Conservation (phyloP, 2,329 filamentous ascomycete species). For the Aspergillus piperis region DNA sequence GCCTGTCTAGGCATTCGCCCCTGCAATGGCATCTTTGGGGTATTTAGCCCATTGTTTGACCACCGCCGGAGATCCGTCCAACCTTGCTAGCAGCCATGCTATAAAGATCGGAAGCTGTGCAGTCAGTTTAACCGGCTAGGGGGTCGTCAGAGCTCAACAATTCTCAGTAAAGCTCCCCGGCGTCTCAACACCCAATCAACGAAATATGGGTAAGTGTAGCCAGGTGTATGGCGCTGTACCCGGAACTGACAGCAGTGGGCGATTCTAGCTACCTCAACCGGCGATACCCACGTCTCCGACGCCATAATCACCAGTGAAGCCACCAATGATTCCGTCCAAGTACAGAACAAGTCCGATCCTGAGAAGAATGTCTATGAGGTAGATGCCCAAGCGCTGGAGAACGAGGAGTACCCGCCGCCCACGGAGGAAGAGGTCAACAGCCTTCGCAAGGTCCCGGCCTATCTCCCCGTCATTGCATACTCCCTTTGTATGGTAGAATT, state of each 20-base stretch:
- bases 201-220: neutral
- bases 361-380: conserved; percentile 5
- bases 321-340: neutral
- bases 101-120: too few species aligned
- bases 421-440: conserved; percentile 51
- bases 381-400: neutral
- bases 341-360: neutral
- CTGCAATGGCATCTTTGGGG: neutral
- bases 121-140: too few species aligned
- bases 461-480: conserved; percentile 56
- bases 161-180: neutral
- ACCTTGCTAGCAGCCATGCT: too few species aligned
- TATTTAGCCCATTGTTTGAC: neutral
- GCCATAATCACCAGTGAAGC: neutral
- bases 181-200: neutral
- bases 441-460: conserved; percentile 54
- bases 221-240: neutral
- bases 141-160: neutral
- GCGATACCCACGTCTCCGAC: conserved; percentile 1
- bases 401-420: conserved; percentile 38
- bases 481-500: conserved; percentile 62
- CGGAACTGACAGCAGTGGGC: neutral
- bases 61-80: conserved; percentile 2
- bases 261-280: neutral
- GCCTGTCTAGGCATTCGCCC: neutral